Percentiles rank a stretch among this genome's conserved stretches.
phyloP scores from a whole-genome alignment of 768 basidiomycete species.

The Astraeus odoratus region DNA sequence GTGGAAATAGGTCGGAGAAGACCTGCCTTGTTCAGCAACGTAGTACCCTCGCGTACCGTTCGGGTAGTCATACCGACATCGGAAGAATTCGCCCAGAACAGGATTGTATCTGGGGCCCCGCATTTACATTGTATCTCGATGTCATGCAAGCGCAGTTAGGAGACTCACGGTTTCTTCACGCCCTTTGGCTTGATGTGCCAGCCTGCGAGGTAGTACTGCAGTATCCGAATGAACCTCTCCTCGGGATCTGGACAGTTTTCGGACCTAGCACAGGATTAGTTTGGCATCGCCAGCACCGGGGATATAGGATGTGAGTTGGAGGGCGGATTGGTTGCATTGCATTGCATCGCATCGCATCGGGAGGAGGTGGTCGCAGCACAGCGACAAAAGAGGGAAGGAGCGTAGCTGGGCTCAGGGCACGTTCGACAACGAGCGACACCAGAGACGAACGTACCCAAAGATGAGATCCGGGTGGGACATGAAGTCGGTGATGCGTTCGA shows the following conservation, averaged over 20 bases:
- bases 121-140: not conserved
- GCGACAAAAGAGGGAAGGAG: not conserved
- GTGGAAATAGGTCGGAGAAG: not conserved
- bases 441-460: constrained; percentile 62
- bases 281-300: not conserved
- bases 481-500: constrained; percentile 98
- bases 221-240: constrained; percentile 84
- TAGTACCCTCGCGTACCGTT: constrained; percentile 94
- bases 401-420: constrained; percentile 16
- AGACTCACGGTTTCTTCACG: constrained; percentile 93
- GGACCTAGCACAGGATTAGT: constrained; percentile 43
- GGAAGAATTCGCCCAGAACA: constrained; percentile 95
- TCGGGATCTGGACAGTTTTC: constrained; percentile 76
- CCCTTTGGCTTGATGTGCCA: constrained; percentile 99
- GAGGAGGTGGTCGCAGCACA: not conserved
- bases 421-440: constrained; percentile 9
- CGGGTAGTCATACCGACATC: constrained; percentile 88
- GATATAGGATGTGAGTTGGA: not conserved
- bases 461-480: constrained; percentile 98
- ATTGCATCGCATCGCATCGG: not conserved
- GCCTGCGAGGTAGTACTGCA: constrained; percentile 95
- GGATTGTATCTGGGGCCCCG: constrained; percentile 76
- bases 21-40: constrained; percentile 87
- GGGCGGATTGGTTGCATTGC: not conserved
- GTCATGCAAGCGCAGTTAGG: not conserved